These are phyloP conservation scores for Acephala macrosclerotiorum DNA, from an alignment of 2,329 filamentous ascomycete genomes.

Conservation along the genomic window DNA sequence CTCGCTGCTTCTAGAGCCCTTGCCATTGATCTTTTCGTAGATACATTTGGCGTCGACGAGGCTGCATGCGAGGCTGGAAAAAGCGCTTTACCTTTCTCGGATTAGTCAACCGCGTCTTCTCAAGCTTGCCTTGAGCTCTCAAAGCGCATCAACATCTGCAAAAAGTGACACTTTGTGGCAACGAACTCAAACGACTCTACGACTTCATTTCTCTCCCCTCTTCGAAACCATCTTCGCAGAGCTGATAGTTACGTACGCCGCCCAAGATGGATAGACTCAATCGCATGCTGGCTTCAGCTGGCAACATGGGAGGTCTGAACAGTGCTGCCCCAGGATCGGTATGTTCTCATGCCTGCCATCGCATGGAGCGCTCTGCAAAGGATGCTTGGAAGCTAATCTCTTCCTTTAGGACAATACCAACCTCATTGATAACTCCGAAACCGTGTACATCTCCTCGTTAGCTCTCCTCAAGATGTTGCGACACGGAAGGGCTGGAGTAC, in stretches of 20 bases:
- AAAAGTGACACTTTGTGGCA: constrained; percentile 28
- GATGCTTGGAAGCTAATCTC: constrained; percentile 26
- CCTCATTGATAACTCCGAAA: constrained; percentile 98
- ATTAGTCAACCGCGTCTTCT: background rate
- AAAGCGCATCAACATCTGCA: constrained; percentile 26
- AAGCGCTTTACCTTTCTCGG: background rate
- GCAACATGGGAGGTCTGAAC: constrained; percentile 67
- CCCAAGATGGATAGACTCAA: constrained; percentile 85
- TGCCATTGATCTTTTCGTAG: background rate
- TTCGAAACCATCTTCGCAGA: background rate
- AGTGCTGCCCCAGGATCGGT: constrained; percentile 67
- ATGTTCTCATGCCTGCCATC: constrained; percentile 45
- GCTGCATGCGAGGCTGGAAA: constrained; percentile 7
- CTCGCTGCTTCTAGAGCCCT: no score
- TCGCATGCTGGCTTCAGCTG: constrained; percentile 81
- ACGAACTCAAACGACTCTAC: constrained; percentile 25
- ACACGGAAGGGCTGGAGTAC: constrained; percentile 95
- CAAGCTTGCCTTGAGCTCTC: constrained; percentile 27
- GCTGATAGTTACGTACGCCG: background rate
- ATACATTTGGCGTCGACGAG: background rate
- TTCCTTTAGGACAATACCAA: constrained; percentile 78
- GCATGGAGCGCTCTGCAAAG: constrained; percentile 12
- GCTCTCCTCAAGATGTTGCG: constrained; percentile 98
- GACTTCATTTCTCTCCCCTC: constrained; percentile 2
- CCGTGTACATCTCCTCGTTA: constrained; percentile 97